Evolutionary conservation across 495 filamentous ascomycete species (phyloP).

Genomic region (Arthonia radiata): DNA sequence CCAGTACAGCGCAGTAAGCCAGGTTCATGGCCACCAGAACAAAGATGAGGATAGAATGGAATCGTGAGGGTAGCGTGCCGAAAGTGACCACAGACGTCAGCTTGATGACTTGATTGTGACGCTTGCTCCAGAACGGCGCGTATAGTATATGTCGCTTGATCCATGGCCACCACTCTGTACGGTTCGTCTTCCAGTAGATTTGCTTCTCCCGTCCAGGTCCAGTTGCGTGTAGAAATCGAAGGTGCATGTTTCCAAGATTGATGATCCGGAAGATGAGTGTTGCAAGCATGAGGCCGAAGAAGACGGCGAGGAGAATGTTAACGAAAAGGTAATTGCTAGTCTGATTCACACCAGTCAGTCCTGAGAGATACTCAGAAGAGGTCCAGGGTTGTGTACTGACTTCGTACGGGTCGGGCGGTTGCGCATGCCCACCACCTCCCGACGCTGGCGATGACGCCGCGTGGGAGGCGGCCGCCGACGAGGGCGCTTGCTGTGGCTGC

Average conservation of each 20-base stretch:
- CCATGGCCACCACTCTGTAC: constrained; percentile 30
- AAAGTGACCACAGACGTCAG: constrained; percentile 69
- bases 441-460: too few relatives aligned
- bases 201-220: constrained; percentile 23
- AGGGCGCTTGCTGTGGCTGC: too few relatives aligned
- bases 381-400: too few relatives aligned
- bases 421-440: too few relatives aligned
- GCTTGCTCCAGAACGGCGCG: constrained; percentile 53
- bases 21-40: constrained; percentile 54
- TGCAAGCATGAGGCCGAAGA: constrained; percentile 1
- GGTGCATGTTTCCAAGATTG: constrained; percentile 35
- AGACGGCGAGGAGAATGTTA: constrained; percentile 1
- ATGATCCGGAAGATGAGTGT: constrained; percentile 13
- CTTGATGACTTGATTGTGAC: constrained; percentile 74
- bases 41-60: constrained; percentile 53
- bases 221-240: constrained; percentile 49
- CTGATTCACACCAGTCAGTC: constrained; percentile 4
- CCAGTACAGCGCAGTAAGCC: constrained; percentile 48
- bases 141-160: constrained; percentile 66
- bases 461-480: too few relatives aligned
- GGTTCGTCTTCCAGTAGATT: constrained; percentile 37
- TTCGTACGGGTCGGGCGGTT: constrained; percentile 3
- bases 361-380: constrained; percentile 2
- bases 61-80: constrained; percentile 67
- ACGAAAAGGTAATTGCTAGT: constrained; percentile 3